Conservation (phyloP, 495 filamentous ascomycete genomes). For the Amniculicola lignicola region DNA sequence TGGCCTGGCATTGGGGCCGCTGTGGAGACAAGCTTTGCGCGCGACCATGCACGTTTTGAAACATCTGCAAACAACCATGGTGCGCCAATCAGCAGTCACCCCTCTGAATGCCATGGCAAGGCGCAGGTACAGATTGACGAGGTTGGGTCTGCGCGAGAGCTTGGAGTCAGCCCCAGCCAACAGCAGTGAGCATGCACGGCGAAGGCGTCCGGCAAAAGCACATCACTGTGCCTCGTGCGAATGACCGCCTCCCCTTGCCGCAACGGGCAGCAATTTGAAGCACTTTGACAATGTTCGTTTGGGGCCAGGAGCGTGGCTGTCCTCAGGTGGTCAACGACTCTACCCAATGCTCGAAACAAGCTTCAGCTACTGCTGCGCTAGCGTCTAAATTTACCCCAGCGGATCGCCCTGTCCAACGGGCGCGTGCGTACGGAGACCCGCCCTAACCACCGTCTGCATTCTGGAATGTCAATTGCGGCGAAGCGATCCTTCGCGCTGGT, state of each 20-base stretch:
- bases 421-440: no score
- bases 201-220: no score
- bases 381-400: slow-evolving; percentile 6
- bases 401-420: slow-evolving; percentile 14
- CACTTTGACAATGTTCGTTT: neutral
- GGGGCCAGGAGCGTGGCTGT: neutral
- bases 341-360: neutral
- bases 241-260: neutral
- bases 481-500: neutral
- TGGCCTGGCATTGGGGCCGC: neutral
- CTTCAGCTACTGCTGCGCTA: slow-evolving; percentile 4
- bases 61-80: neutral
- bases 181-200: no score
- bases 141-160: neutral
- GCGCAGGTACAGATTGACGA: neutral
- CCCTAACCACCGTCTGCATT: no score
- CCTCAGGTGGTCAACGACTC: neutral
- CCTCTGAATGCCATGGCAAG: neutral
- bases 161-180: no score
- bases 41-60: slow-evolving; percentile 6
- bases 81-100: neutral
- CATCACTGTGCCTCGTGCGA: neutral
- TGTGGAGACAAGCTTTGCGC: slow-evolving; percentile 17
- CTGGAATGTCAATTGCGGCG: neutral
- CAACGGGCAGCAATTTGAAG: neutral